phyloP scores from a whole-genome alignment of 768 basidiomycete species.

The Hebeloma cylindrosporum region DNA sequence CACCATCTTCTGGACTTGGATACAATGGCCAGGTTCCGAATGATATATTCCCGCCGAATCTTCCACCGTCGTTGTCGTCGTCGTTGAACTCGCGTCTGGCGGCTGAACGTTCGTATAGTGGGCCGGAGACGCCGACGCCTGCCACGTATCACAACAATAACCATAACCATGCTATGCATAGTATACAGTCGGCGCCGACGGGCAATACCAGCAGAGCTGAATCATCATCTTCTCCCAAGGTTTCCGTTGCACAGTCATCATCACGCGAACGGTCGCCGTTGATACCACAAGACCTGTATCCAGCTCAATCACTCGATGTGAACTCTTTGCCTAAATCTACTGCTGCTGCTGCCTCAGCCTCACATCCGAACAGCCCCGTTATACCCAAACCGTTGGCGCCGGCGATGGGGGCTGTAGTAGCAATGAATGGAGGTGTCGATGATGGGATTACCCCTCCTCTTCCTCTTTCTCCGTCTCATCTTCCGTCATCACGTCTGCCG shows the following conservation, averaged over 20 bases:
- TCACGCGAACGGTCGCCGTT: conserved; percentile 18
- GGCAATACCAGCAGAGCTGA: no score
- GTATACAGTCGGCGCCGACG: no score
- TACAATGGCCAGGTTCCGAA: conserved; percentile 32
- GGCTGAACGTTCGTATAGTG: conserved; percentile 28
- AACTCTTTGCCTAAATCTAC: not conserved
- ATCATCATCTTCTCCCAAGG: conserved; percentile 24
- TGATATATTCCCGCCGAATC: conserved; percentile 43
- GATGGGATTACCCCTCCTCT: no score
- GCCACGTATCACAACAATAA: conserved; percentile 37
- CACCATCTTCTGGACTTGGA: no score
- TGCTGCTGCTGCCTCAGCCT: no score
- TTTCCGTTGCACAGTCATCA: conserved; percentile 17
- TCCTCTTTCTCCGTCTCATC: no score
- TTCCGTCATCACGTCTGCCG: no score
- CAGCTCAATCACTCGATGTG: not conserved
- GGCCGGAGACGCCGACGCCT: conserved; percentile 46
- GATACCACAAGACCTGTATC: conserved; percentile 23
- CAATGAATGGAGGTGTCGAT: no score
- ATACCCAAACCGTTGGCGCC: not conserved
- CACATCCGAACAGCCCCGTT: not conserved
- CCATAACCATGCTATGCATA: no score
- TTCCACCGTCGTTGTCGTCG: conserved; percentile 40
- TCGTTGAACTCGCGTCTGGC: conserved; percentile 35
- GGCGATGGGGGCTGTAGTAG: no score